These are phyloP conservation scores for Colletotrichum neosansevieriae DNA, from an alignment of 2,329 filamentous ascomycete genomes.

Conservation along the genomic window DNA sequence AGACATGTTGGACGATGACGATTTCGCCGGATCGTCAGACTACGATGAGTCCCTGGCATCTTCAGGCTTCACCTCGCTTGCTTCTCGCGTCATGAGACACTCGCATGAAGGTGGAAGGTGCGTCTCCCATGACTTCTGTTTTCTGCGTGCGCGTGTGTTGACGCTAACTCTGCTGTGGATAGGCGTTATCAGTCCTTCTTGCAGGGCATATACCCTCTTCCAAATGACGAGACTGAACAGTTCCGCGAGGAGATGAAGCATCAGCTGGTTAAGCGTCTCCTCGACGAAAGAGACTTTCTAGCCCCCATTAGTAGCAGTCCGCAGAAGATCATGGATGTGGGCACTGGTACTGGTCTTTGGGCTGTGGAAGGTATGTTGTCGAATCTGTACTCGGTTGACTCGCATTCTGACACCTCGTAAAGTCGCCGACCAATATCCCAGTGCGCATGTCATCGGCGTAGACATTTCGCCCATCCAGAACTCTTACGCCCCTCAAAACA, in stretches of 20 bases:
- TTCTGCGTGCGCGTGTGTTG: not conserved
- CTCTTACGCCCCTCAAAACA: constrained; percentile 65
- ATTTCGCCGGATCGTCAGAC: constrained; percentile 52
- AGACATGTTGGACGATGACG: constrained; percentile 27
- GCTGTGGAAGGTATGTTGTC: constrained; percentile 61
- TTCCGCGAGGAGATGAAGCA: constrained; percentile 63
- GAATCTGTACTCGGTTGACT: not conserved
- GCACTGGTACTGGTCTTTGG: constrained; percentile 67
- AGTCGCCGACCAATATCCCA: constrained; percentile 61
- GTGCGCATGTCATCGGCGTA: constrained; percentile 59
- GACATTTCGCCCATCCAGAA: constrained; percentile 60
- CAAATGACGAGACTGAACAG: constrained; percentile 65
- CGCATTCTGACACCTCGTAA: constrained; percentile 17
- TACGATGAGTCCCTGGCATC: constrained; percentile 52
- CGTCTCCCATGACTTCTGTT: constrained; percentile 1
- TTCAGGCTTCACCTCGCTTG: constrained; percentile 57
- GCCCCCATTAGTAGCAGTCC: constrained; percentile 59
- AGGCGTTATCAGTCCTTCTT: constrained; percentile 64
- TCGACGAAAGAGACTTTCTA: constrained; percentile 56
- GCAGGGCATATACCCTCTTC: constrained; percentile 61
- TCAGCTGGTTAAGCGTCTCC: constrained; percentile 60
- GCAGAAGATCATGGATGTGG: constrained; percentile 64
- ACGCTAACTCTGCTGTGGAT: constrained; percentile 21
- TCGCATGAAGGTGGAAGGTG: constrained; percentile 40
- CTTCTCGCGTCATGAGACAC: constrained; percentile 39